Percentiles rank a stretch among this genome's conserved stretches.
Conservation (phyloP, 106 monocot genomes). For the Hemerocallis citrina region DNA sequence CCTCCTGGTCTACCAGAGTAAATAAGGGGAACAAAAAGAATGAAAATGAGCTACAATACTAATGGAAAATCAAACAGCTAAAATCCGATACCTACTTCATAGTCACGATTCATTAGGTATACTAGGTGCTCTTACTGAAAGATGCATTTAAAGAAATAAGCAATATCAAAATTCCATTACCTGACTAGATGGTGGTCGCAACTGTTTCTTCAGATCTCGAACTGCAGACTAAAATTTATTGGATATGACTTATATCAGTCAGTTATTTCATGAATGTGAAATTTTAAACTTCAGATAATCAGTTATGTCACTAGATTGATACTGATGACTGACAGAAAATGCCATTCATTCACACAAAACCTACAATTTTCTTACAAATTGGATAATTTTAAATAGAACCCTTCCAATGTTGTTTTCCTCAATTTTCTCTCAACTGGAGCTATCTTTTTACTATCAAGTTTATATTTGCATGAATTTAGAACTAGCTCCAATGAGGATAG, state of each 20-base stretch:
- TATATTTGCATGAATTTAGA: too few species aligned
- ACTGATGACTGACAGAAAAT: background rate
- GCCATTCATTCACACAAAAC: background rate
- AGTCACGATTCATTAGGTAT: background rate
- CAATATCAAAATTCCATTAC: constrained; percentile 16
- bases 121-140: background rate
- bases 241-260: background rate
- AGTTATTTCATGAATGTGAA: background rate
- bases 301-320: background rate
- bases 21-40: background rate
- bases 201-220: constrained; percentile 81
- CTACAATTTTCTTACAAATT: background rate
- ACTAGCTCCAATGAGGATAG: too few species aligned
- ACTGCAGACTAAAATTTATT: constrained; percentile 65
- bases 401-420: background rate
- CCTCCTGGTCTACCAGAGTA: constrained; percentile 60
- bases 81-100: background rate
- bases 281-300: background rate
- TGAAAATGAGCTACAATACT: background rate
- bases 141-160: background rate
- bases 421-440: too few species aligned
- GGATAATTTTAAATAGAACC: background rate
- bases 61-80: background rate
- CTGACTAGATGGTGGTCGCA: constrained; percentile 92
- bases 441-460: too few species aligned